These are phyloP conservation scores for Cokeromyces recurvatus DNA, from an alignment of 371 early-diverging fungal species.

Conservation along the genomic window DNA sequence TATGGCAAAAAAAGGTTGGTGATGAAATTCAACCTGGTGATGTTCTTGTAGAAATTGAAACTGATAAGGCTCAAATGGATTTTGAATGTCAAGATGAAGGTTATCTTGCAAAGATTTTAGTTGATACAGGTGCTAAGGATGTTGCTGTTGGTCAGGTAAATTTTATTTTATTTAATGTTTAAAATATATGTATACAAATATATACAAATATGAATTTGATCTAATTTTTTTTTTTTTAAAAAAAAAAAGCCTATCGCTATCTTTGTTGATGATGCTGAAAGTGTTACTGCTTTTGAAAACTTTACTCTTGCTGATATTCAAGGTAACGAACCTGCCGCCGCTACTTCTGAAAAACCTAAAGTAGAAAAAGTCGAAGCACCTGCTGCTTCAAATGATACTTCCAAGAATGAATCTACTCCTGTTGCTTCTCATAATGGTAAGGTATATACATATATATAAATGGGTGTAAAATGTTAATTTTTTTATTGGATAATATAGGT, in stretches of 20 bases:
- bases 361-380: constrained; percentile 1
- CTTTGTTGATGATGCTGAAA: constrained; percentile 86
- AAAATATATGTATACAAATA: neutral
- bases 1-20: constrained; percentile 94
- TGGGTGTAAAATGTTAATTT: no score
- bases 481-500: constrained; percentile 5
- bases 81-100: constrained; percentile 99
- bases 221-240: no score
- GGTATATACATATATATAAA: no score
- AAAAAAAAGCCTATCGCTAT: constrained; percentile 78
- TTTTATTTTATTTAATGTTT: no score
- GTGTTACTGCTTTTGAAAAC: constrained; percentile 82
- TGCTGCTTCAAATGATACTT: neutral
- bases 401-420: constrained; percentile 17
- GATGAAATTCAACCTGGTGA: constrained; percentile 94
- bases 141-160: constrained; percentile 67
- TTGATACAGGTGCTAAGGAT: constrained; percentile 85
- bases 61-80: constrained; percentile 99
- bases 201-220: no score
- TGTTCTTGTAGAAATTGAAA: constrained; percentile 96
- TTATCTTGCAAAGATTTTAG: constrained; percentile 90
- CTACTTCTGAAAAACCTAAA: constrained; percentile 26
- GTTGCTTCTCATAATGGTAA: constrained; percentile 15
- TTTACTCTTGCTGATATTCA: constrained; percentile 60
- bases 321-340: constrained; percentile 33